Conservation (phyloP, 768 basidiomycete species). For the Paxillus ammoniavirescens region DNA sequence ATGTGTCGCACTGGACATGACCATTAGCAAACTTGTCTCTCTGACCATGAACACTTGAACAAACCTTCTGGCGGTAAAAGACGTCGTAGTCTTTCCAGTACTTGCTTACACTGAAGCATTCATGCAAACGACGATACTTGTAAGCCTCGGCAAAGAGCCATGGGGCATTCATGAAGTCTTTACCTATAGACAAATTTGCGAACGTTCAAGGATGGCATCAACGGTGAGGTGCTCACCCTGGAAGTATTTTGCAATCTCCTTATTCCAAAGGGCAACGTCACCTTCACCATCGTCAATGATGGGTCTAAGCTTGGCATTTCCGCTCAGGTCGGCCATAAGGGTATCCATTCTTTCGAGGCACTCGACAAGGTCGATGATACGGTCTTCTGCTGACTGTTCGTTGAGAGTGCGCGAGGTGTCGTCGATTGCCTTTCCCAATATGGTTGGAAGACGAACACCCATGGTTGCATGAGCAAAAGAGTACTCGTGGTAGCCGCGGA, state of each 20-base stretch:
- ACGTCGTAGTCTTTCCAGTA: constrained; percentile 91
- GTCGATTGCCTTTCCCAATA: constrained; percentile 93
- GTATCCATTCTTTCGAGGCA: constrained; percentile 90
- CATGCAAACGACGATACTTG: constrained; percentile 87
- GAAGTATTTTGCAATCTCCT: constrained; percentile 93
- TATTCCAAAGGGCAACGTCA: constrained; percentile 95
- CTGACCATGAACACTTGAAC: constrained; percentile 1
- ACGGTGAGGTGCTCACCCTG: constrained; percentile 52
- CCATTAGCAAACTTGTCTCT: constrained; percentile 4
- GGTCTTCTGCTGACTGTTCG: constrained; percentile 78
- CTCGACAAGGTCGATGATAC: constrained; percentile 76
- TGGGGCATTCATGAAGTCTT: constrained; percentile 93
- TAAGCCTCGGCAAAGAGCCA: constrained; percentile 97
- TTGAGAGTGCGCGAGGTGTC: constrained; percentile 89
- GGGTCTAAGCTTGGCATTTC: constrained; percentile 79
- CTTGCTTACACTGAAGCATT: constrained; percentile 90
- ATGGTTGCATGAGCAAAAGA: constrained; percentile 91
- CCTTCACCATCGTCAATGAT: constrained; percentile 90
- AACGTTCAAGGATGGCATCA: neutral
- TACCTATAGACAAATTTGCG: constrained; percentile 43
- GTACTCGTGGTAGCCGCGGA: constrained; percentile 78
- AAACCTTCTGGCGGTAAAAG: constrained; percentile 91
- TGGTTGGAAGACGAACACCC: constrained; percentile 94
- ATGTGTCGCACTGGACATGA: constrained; percentile 77
- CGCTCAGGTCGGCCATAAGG: constrained; percentile 84